Evolutionary conservation across 306 rosid species (phyloP), one percentile per base, ranked within the genome.

Genomic region (Lathyrus tuberosus): DNA sequence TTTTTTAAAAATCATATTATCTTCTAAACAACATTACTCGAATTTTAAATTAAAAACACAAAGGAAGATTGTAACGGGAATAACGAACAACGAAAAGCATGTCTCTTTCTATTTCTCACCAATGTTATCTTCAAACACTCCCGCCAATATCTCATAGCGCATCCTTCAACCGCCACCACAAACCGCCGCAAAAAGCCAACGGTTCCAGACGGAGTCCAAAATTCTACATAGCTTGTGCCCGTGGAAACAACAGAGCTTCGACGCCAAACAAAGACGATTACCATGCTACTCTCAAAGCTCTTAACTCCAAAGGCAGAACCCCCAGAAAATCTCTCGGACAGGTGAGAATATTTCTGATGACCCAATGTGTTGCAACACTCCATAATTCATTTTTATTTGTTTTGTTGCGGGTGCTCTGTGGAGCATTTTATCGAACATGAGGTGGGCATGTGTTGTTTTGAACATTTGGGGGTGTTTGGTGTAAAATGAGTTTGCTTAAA

Each of bases 301-400:
- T 94, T 77, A 88, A 88, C 79, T 90, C 98, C 76, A 88, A 73
- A 79, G 96, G 89, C 42, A 91, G 97, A 44, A 68, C 81, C 64
- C 99, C 97, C 11, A 83, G 91, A 76, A 91, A 94, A 83, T 88
- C 97, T 24, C 89, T 94, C 8, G 97, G 92, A 74, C 95, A 91
- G 99, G 99, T 88, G 4, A 43, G 43, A 65, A 37, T 33, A n/a
- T 64, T 72, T 31, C 9, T 9, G 69, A 41, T 13, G 6, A 59
- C 31, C 38, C 31, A 17, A 43, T 61, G 10, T 2, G 68, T 44
- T 73, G 54, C n/a, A 14, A 5, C 7, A 13, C 54, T 37, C 56
- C 24, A 47, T 56, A 26, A 6, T 59, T 15, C 12, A 20, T 52
- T 68, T 57, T 10, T 22, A 4, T 5, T 42, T 44, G 28, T 49